Conservation (phyloP, 805 yeast species). For the Candida palmyrensis region DNA sequence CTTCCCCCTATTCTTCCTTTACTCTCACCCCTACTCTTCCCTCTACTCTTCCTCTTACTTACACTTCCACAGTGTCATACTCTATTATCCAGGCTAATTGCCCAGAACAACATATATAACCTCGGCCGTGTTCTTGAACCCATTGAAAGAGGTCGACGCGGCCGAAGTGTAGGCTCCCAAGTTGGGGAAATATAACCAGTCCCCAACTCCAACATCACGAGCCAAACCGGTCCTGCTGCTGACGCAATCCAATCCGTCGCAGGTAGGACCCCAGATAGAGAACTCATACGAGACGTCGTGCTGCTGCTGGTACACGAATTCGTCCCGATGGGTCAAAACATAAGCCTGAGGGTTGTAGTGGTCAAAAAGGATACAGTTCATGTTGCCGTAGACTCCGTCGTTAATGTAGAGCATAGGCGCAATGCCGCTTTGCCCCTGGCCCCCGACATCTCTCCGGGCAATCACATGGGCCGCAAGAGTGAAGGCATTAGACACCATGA, state of each 20-base stretch:
- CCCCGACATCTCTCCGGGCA: constrained; percentile 58
- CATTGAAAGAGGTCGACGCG: constrained; percentile 91
- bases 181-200: constrained; percentile 82
- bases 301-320: constrained; percentile 33
- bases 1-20: no score
- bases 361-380: constrained; percentile 90
- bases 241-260: constrained; percentile 93
- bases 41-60: no score
- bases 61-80: no score
- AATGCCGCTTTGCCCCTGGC: not conserved
- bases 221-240: constrained; percentile 48
- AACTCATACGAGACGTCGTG: constrained; percentile 27
- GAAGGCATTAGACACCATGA: constrained; percentile 78
- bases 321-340: constrained; percentile 53
- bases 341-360: constrained; percentile 76
- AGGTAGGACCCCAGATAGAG: constrained; percentile 97
- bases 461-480: constrained; percentile 80
- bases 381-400: constrained; percentile 93
- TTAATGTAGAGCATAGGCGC: constrained; percentile 70
- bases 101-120: constrained; percentile 50
- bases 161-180: constrained; percentile 91
- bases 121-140: constrained; percentile 60
- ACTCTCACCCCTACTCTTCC: no score
- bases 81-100: no score
- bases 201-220: constrained; percentile 70